Percentiles rank a stretch among this genome's conserved stretches.
Conservation (phyloP, 2,329 filamentous ascomycete species). For the Cordyceps cicadae region DNA sequence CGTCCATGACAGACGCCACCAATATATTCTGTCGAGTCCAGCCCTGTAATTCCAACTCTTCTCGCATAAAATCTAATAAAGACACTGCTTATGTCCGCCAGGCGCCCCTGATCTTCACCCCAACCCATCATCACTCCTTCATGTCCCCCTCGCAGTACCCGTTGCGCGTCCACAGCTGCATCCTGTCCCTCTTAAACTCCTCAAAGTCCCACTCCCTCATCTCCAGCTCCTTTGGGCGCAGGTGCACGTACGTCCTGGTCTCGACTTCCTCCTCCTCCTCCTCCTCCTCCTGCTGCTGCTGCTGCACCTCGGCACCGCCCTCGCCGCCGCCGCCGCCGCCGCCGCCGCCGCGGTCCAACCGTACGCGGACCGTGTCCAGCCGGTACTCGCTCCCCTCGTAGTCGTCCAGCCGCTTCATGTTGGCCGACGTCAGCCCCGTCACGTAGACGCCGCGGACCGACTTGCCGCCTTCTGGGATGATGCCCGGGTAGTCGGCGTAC, state of each 20-base stretch:
- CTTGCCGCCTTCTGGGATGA: constrained; percentile 48
- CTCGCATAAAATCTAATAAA: not conserved
- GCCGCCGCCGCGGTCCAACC: constrained; percentile 38
- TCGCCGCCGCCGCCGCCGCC: no score
- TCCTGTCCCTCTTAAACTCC: constrained; percentile 70
- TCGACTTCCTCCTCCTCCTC: constrained; percentile 13
- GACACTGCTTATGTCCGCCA: not conserved
- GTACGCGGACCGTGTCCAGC: constrained; percentile 38
- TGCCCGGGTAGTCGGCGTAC: constrained; percentile 70
- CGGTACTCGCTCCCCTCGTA: constrained; percentile 76
- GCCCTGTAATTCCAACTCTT: no score
- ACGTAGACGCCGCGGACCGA: constrained; percentile 69
- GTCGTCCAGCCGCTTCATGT: constrained; percentile 65
- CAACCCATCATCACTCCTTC: not conserved
- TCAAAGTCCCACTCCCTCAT: constrained; percentile 79
- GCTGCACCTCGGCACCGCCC: no score
- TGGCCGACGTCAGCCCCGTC: constrained; percentile 67
- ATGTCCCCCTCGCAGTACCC: constrained; percentile 30
- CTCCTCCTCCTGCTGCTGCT: constrained; percentile 14
- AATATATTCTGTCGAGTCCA: no score
- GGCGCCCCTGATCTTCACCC: not conserved
- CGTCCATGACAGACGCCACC: no score
- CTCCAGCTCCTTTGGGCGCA: constrained; percentile 48
- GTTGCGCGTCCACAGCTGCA: constrained; percentile 43
- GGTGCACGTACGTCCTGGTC: constrained; percentile 55